These are phyloP conservation scores for Prunus kanzakura DNA, from an alignment of 306 rosid genomes.

Conservation along the genomic window DNA sequence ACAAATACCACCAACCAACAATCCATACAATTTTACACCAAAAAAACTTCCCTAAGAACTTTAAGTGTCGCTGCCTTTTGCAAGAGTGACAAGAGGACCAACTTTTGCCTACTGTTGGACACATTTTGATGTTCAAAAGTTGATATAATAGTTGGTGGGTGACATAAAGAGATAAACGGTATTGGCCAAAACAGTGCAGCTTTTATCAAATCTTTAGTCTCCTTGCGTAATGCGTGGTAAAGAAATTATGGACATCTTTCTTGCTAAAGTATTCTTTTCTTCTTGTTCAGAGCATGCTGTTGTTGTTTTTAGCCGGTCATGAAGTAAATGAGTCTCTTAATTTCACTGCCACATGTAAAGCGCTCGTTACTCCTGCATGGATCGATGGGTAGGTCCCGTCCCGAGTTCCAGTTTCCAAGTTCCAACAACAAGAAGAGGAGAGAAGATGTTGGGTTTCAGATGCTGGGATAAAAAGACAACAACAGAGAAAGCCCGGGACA, in stretches of 20 bases:
- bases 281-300: neutral
- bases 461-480: neutral
- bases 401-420: neutral
- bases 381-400: neutral
- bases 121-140: no score
- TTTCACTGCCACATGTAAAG: slow-evolving; percentile 4
- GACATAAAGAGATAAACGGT: no score
- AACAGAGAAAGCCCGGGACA: neutral
- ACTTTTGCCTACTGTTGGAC: no score
- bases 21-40: neutral
- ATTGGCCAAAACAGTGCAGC: no score
- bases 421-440: neutral
- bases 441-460: neutral
- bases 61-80: no score
- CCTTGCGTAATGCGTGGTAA: neutral
- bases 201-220: neutral
- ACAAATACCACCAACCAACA: neutral
- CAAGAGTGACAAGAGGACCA: no score
- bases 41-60: no score
- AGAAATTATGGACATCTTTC: neutral
- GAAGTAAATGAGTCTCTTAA: neutral
- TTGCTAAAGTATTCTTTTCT: neutral
- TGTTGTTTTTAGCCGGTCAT: neutral
- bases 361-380: neutral
- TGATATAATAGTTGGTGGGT: no score